Evolutionary conservation across 495 filamentous ascomycete species (phyloP).

Genomic region (Pyrenula aspistea): DNA sequence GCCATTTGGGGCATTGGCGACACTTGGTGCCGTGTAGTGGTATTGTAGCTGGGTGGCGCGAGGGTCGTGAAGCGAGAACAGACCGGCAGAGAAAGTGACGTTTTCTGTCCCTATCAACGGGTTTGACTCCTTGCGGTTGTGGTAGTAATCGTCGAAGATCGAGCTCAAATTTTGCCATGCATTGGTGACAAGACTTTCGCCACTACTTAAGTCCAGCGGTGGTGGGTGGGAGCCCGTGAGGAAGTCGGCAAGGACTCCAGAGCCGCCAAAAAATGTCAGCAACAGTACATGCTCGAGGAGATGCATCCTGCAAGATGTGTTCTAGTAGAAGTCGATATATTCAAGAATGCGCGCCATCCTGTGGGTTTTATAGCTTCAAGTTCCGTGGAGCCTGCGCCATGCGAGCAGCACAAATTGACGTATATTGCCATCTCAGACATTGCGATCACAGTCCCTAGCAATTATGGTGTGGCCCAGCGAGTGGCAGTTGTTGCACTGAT

Average conservation of each 20-base stretch:
- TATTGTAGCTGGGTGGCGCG: conserved; percentile 22
- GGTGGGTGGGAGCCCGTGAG: conserved; percentile 22
- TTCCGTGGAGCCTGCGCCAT: too few species aligned
- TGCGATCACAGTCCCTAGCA: too few species aligned
- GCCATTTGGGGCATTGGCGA: conserved; percentile 13
- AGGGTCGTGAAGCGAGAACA: conserved; percentile 24
- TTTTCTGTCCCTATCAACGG: conserved; percentile 17
- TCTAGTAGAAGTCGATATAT: too few species aligned
- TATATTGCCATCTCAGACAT: too few species aligned
- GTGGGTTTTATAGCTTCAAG: too few species aligned
- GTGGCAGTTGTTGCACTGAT: too few species aligned
- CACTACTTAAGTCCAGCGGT: conserved; percentile 23
- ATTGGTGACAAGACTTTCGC: conserved; percentile 19
- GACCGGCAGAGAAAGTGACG: conserved; percentile 29
- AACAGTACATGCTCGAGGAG: too few species aligned
- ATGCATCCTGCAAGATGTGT: too few species aligned
- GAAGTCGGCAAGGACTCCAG: conserved; percentile 19
- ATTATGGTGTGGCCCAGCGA: too few species aligned
- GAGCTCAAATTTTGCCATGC: conserved; percentile 28
- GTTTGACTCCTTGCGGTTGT: conserved; percentile 2
- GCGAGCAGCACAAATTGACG: too few species aligned
- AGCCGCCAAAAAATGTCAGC: too few species aligned
- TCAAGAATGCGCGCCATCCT: too few species aligned
- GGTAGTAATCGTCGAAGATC: conserved; percentile 13
- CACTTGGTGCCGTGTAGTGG: conserved; percentile 12